A percentile compares a stretch with the other conserved stretches of the same genome.
Evolutionary conservation across 1,139 yeast genomes (phyloP).

Genomic region (Yamadazyma trypodendri): DNA sequence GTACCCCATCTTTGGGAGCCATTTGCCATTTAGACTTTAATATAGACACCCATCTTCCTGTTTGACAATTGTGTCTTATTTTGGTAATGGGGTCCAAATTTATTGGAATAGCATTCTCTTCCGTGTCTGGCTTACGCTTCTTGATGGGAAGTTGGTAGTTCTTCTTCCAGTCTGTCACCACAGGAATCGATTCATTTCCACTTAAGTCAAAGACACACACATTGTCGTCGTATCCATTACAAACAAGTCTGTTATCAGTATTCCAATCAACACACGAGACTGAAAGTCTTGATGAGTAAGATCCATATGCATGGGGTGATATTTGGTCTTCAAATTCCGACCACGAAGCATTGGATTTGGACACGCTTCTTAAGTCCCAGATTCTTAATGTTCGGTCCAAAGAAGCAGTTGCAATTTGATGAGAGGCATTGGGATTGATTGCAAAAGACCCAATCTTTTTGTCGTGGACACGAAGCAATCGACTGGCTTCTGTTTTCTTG

Average conservation of each 20-base stretch:
- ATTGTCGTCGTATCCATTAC: slow-evolving; percentile 91
- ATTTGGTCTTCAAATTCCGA: slow-evolving; percentile 34
- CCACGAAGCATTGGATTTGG: slow-evolving; percentile 37
- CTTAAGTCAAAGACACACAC: slow-evolving; percentile 52
- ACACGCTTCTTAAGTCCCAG: slow-evolving; percentile 75
- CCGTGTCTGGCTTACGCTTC: slow-evolving; percentile 15
- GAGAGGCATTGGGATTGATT: slow-evolving; percentile 59
- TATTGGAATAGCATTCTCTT: slow-evolving; percentile 22
- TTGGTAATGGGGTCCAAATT: slow-evolving; percentile 56
- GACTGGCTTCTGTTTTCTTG: slow-evolving; percentile 25
- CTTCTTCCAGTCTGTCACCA: slow-evolving; percentile 28
- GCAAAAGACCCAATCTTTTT: slow-evolving; percentile 90
- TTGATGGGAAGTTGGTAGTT: slow-evolving; percentile 18
- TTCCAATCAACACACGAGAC: slow-evolving; percentile 90
- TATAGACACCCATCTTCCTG: slow-evolving; percentile 96
- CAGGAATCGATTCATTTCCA: slow-evolving; percentile 16
- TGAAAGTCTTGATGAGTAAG: slow-evolving; percentile 71
- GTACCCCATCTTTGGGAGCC: slow-evolving; percentile 65
- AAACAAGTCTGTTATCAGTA: slow-evolving; percentile 67
- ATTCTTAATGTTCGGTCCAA: slow-evolving; percentile 78
- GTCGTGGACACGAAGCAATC: slow-evolving; percentile 65
- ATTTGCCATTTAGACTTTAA: slow-evolving; percentile 82
- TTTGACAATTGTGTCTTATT: slow-evolving; percentile 86
- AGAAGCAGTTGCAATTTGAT: slow-evolving; percentile 81
- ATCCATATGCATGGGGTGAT: slow-evolving; percentile 59